Evolutionary conservation across 345 rosid genomes (phyloP).

Genomic region (thale cress (Arabidopsis thaliana)): DNA sequence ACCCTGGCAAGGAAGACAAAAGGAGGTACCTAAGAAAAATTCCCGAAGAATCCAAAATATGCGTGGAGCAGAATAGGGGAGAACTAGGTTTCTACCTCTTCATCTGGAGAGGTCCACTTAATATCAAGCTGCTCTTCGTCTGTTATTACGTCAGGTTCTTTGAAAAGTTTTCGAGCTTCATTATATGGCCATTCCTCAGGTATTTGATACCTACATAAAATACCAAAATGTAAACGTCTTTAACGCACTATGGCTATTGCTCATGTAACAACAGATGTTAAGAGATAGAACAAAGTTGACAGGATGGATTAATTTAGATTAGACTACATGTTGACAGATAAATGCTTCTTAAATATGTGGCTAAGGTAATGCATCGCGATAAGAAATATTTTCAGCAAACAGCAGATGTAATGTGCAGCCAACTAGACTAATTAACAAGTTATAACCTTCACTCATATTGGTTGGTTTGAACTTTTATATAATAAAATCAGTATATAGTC

Average conservation of each 20-base stretch:
- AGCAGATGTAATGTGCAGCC: neutral
- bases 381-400: neutral
- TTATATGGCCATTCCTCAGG: conserved; percentile 90
- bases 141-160: conserved; percentile 72
- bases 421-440: conserved; percentile 11
- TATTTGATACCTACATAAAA: conserved; percentile 66
- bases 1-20: conserved; percentile 49
- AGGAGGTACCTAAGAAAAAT: neutral
- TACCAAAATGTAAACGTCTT: neutral
- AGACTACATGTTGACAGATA: conserved; percentile 2
- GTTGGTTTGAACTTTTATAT: conserved; percentile 10
- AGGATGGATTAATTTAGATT: neutral
- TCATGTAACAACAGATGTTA: neutral
- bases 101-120: conserved; percentile 89
- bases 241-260: neutral
- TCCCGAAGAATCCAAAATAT: neutral
- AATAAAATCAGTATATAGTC: neutral
- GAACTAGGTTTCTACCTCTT: conserved; percentile 61
- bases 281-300: neutral
- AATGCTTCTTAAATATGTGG: neutral
- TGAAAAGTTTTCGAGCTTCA: conserved; percentile 80
- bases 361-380: neutral
- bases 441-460: conserved; percentile 14
- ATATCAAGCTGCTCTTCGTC: conserved; percentile 72
- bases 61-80: conserved; percentile 12